Base-by-base conservation (phyloP, 1,284 basidiomycete species). In the Mycosarcoma mackinlayi region DNA sequence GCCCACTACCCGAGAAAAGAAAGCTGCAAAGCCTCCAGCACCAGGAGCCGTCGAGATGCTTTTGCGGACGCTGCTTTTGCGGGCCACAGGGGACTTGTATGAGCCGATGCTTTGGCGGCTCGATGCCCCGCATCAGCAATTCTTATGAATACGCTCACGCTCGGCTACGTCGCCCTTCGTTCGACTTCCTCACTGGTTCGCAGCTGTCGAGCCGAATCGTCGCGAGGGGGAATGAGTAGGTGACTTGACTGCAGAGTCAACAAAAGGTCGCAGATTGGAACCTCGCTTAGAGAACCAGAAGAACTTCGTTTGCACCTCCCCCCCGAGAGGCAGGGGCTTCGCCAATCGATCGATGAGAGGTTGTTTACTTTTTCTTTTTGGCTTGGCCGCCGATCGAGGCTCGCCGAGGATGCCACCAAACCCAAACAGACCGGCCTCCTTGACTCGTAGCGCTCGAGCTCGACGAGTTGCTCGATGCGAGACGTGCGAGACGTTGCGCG, bases 281-380 rank as follows among this genome's bases (percentile, higher is more conserved):
- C n/a, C 88, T 88, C 0, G 86, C 70, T 75, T 89, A n/a, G n/a
- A n/a, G n/a, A n/a, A n/a, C n/a, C 89, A 83, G 88, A 89, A 7
- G 37, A 19, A 45, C 16, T n/a, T n/a, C 30, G 41, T 33, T 57
- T 35, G 54, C 34, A 5, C 72, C 67, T 10, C 68, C 67, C 13
- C 68, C 73, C 25, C 63, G 62, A 58, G 72, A 71, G 6, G 63
- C n/a, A 57, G 27, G 72, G 30, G 34, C 60, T 65, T 10, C 73
- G 57, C 73, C 73, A 75, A 28, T 75, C 73, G 46, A 75, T 71
- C 37, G 68, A 71, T 1, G 57, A 54, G 10, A 53, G n/a, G n/a
- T n/a, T n/a, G n/a, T n/a, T n/a, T 54, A 14, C 68, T 40, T 23
- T 59, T 71, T 51, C 62, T 65, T 39, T 66, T 71, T 3, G 54